Evolutionary conservation across 2,329 filamentous ascomycete species (phyloP).

Genomic region (Allantophomopsis cytisporea): DNA sequence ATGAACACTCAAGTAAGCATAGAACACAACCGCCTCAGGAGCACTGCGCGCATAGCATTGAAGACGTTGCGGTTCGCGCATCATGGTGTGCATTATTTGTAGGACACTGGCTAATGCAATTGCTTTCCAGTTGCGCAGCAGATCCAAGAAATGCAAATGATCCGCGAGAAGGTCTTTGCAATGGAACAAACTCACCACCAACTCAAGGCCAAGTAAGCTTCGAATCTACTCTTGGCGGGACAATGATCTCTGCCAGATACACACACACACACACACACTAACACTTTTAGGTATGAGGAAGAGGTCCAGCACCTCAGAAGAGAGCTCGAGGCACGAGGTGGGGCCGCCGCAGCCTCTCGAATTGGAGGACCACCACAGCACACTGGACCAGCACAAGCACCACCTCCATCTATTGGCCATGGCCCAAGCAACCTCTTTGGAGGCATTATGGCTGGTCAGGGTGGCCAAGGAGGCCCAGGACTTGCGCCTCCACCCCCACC

Average conservation of each 20-base stretch:
- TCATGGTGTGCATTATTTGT: too few species aligned
- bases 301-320: slow-evolving; percentile 76
- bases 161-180: slow-evolving; percentile 83
- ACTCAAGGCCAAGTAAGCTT: slow-evolving; percentile 80
- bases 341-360: slow-evolving; percentile 50
- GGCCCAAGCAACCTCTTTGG: slow-evolving; percentile 85
- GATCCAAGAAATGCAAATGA: slow-evolving; percentile 88
- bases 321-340: slow-evolving; percentile 66
- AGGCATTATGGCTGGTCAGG: slow-evolving; percentile 85
- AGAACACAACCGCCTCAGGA: neutral
- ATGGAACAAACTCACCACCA: slow-evolving; percentile 82
- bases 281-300: slow-evolving; percentile 66
- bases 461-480: slow-evolving; percentile 70
- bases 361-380: slow-evolving; percentile 63
- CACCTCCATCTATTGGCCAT: slow-evolving; percentile 74
- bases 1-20: slow-evolving; percentile 84
- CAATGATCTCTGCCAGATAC: neutral
- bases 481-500: slow-evolving; percentile 57
- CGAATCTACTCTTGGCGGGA: neutral
- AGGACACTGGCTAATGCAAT: neutral
- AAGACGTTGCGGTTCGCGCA: too few species aligned
- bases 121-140: slow-evolving; percentile 61
- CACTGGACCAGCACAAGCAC: slow-evolving; percentile 69
- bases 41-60: neutral
- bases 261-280: slow-evolving; percentile 3